These are phyloP conservation scores for Trebouxiophyceae sp. DNA, from an alignment of 163 green algal genomes.

Conservation along the genomic window DNA sequence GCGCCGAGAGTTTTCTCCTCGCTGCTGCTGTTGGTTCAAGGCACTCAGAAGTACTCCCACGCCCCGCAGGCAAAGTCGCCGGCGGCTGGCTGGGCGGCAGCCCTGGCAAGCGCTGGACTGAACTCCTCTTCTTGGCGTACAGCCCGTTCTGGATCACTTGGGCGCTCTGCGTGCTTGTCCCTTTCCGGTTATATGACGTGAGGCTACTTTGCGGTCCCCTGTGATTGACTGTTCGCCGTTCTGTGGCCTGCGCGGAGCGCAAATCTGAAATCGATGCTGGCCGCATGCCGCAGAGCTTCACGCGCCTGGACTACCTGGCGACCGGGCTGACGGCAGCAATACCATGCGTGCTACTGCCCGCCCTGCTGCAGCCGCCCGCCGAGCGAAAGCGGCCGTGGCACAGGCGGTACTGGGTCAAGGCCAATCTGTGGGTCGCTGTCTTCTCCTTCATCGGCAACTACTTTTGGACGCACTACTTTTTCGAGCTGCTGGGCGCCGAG, in stretches of 20 bases:
- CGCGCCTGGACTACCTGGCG: constrained; percentile 76
- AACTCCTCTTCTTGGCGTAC: constrained; percentile 91
- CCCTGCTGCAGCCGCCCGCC: constrained; percentile 49
- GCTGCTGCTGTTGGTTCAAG: no score
- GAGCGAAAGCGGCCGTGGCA: constrained; percentile 62
- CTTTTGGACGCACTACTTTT: constrained; percentile 99
- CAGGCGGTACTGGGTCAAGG: constrained; percentile 86
- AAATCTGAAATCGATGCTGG: no score
- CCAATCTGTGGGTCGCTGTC: constrained; percentile 95
- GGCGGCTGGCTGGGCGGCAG: background rate
- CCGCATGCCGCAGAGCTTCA: constrained; percentile 44
- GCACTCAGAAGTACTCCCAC: no score
- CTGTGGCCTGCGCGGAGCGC: constrained; percentile 8
- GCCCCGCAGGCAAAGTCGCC: no score
- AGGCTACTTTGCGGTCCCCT: background rate
- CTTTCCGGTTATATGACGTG: constrained; percentile 90
- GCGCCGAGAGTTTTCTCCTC: no score
- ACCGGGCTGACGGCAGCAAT: constrained; percentile 63
- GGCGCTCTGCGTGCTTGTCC: constrained; percentile 83
- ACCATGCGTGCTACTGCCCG: constrained; percentile 73
- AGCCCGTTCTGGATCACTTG: constrained; percentile 89
- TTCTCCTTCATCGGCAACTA: constrained; percentile 99
- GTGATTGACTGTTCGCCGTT: background rate
- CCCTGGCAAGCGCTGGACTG: constrained; percentile 16
- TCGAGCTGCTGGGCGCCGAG: constrained; percentile 82